Evolutionary conservation across 108 stramenopile species (phyloP).

Genomic region (Cyclotella choctawhatcheeana): DNA sequence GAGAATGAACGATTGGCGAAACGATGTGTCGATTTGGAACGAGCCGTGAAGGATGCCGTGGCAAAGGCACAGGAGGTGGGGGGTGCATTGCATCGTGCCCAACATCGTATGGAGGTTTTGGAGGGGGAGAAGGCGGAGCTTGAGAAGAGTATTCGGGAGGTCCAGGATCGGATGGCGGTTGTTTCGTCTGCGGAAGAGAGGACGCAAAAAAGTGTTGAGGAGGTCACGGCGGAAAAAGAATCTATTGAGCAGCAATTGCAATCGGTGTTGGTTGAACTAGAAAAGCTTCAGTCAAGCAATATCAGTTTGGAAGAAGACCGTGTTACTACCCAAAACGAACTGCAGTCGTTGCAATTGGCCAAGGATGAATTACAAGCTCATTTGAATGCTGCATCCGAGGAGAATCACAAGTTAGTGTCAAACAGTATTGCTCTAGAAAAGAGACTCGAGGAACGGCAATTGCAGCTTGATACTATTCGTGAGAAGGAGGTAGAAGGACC

Average conservation of each 20-base stretch:
- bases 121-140: conserved; percentile 16
- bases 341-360: conserved; percentile 19
- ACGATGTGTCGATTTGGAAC: conserved; percentile 35
- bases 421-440: conserved; percentile 24
- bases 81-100: conserved; percentile 14
- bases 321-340: conserved; percentile 27
- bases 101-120: conserved; percentile 10
- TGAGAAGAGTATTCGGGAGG: conserved; percentile 6
- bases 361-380: conserved; percentile 25
- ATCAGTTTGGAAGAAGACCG: conserved; percentile 27
- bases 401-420: conserved; percentile 1
- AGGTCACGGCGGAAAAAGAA: conserved; percentile 9
- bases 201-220: not conserved
- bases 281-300: conserved; percentile 25
- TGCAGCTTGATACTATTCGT: conserved; percentile 12
- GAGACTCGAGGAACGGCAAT: conserved; percentile 17
- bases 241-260: not conserved
- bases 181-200: not conserved
- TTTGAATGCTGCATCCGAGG: conserved; percentile 10
- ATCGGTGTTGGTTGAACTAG: not conserved
- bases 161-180: conserved; percentile 6
- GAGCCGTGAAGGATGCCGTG: conserved; percentile 14
- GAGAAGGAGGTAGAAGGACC: conserved; percentile 6
- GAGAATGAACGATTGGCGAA: conserved; percentile 37
- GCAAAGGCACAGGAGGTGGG: conserved; percentile 4